Evolutionary conservation across 208 protist genomes (phyloP).

Genomic region (Trypanosoma scelopori): DNA sequence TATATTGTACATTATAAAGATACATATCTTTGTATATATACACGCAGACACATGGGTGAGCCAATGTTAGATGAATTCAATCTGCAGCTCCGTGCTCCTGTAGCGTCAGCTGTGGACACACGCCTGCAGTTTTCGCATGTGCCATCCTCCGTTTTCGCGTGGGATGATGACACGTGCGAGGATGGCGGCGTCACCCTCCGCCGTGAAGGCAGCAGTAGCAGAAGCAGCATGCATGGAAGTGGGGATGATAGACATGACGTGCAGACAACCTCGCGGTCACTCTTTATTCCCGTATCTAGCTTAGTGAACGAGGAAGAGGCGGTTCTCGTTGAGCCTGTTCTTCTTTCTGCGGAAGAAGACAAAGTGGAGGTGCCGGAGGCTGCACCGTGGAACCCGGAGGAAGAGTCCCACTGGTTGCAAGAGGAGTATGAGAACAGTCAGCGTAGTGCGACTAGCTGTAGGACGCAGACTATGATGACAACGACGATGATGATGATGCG

Average conservation of each 20-base stretch:
- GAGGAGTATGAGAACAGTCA: conserved; percentile 23
- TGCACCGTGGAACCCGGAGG: conserved; percentile 2
- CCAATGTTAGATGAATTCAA: conserved; percentile 11
- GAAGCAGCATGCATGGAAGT: background rate
- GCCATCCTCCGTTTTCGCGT: background rate
- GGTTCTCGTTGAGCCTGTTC: background rate
- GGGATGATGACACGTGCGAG: background rate
- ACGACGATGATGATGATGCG: conserved; percentile 2
- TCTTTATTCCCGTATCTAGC: conserved; percentile 14
- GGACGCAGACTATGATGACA: conserved; percentile 2
- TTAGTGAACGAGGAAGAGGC: conserved; percentile 9
- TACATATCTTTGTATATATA: no score
- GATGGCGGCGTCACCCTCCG: background rate
- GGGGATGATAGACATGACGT: background rate
- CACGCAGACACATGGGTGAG: no score
- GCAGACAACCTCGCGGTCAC: background rate
- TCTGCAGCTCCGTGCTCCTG: background rate
- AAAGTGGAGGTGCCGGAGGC: background rate
- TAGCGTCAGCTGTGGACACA: background rate
- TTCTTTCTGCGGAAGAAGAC: background rate
- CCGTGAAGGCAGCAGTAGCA: background rate
- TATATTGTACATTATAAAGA: no score
- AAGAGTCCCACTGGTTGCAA: background rate
- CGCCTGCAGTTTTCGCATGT: background rate
- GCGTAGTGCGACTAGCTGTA: conserved; percentile 15